phyloP scores from a whole-genome alignment of 164 flowering plant genomes.

The Vitis cinerea region DNA sequence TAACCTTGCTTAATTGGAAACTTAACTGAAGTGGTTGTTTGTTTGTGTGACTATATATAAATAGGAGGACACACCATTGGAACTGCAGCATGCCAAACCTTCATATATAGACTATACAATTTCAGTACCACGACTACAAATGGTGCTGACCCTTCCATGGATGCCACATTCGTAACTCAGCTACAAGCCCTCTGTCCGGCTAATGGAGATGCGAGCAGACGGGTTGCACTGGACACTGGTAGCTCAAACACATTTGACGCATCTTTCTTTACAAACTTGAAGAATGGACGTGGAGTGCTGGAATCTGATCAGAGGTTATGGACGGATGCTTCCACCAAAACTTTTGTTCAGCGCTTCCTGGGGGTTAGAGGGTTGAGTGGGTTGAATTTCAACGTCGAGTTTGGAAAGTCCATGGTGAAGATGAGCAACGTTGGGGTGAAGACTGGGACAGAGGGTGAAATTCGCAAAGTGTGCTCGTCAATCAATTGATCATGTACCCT shows the following conservation, averaged over 20 bases:
- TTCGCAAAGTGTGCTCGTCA: conserved; percentile 52
- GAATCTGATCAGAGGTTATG: conserved; percentile 61
- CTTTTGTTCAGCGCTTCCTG: conserved; percentile 31
- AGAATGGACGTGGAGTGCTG: conserved; percentile 42
- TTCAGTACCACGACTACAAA: conserved; percentile 26
- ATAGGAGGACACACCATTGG: conserved; percentile 77
- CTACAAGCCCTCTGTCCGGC: conserved; percentile 44
- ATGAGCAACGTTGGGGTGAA: conserved; percentile 58
- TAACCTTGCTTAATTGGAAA: no score
- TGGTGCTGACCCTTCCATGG: conserved; percentile 49
- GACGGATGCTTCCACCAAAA: conserved; percentile 38
- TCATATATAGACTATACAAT: conserved; percentile 55
- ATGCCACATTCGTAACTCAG: conserved; percentile 34
- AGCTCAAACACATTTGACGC: conserved; percentile 40
- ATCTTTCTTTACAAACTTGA: conserved; percentile 40
- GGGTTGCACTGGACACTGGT: conserved; percentile 44
- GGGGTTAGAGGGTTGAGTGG: conserved; percentile 35
- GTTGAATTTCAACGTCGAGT: conserved; percentile 38
- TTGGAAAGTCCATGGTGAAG: conserved; percentile 59
- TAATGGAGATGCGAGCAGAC: conserved; percentile 36
- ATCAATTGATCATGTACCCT: conserved; percentile 23
- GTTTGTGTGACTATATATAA: not conserved
- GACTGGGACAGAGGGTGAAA: conserved; percentile 52
- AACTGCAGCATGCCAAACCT: conserved; percentile 49
- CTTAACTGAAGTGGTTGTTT: no score